phyloP scores from a whole-genome alignment of 2,329 filamentous ascomycete species.

The Blumeriella jaapii region DNA sequence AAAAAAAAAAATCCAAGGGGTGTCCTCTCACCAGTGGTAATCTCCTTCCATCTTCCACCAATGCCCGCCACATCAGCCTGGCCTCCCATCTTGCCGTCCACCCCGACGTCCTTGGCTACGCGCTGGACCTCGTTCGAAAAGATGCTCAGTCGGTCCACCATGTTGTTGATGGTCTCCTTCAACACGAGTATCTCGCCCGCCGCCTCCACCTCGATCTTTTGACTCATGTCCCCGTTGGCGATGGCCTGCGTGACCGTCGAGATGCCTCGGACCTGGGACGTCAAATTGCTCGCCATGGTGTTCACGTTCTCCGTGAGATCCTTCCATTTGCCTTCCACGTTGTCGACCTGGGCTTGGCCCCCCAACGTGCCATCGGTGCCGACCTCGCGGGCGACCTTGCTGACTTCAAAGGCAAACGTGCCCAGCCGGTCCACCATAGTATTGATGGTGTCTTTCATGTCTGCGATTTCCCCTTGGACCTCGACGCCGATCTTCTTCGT shows the following conservation, averaged over 20 bases:
- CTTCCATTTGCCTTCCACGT: conserved; percentile 96
- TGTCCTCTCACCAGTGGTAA: conserved; percentile 75
- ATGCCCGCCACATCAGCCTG: conserved; percentile 91
- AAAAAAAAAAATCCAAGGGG: no score
- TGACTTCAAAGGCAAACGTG: conserved; percentile 93
- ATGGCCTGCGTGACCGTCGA: conserved; percentile 92
- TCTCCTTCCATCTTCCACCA: conserved; percentile 94
- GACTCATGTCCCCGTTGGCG: conserved; percentile 89
- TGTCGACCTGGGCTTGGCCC: conserved; percentile 86
- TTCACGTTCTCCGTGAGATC: conserved; percentile 88
- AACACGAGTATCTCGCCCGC: conserved; percentile 89
- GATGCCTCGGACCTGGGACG: conserved; percentile 72
- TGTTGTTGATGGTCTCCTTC: conserved; percentile 97
- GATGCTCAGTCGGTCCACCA: conserved; percentile 89
- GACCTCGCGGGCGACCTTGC: conserved; percentile 88
- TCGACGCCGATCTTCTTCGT: conserved; percentile 94
- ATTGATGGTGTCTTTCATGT: conserved; percentile 96
- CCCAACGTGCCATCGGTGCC: conserved; percentile 91
- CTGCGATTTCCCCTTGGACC: conserved; percentile 85
- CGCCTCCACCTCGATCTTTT: conserved; percentile 89
- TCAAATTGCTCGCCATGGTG: conserved; percentile 59
- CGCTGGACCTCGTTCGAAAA: conserved; percentile 95
- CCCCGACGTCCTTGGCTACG: conserved; percentile 91
- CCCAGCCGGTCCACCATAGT: conserved; percentile 97
- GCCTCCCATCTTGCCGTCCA: conserved; percentile 96